Percentiles rank a stretch among this genome's conserved stretches.
Conservation (phyloP, 306 rosid genomes). For the Clitoria ternatea region DNA sequence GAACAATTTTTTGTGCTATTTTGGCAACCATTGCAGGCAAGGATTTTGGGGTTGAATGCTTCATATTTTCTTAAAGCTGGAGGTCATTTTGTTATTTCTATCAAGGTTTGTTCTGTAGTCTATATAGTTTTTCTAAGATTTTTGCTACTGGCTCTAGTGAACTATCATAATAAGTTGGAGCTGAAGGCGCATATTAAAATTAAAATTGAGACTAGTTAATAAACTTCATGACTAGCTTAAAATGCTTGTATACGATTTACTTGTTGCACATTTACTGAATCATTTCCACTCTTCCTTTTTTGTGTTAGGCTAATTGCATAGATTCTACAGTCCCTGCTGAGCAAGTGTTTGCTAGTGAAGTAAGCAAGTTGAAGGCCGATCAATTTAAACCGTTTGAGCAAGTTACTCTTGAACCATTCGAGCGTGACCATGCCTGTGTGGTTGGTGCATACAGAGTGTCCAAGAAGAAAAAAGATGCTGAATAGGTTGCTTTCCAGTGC, state of each 20-base stretch:
- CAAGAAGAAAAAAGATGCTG: slow-evolving; percentile 54
- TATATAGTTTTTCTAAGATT: neutral
- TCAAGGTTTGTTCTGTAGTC: slow-evolving; percentile 51
- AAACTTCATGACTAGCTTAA: too few relatives aligned
- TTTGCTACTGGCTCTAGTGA: neutral
- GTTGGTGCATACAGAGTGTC: slow-evolving; percentile 70
- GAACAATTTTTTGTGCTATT: neutral
- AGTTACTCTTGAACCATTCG: slow-evolving; percentile 88
- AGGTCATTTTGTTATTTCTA: slow-evolving; percentile 90
- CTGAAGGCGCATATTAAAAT: too few relatives aligned
- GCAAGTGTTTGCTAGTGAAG: slow-evolving; percentile 71
- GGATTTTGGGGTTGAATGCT: slow-evolving; percentile 88
- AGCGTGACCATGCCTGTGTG: slow-evolving; percentile 94
- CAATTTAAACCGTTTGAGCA: slow-evolving; percentile 74
- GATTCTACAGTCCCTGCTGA: slow-evolving; percentile 81
- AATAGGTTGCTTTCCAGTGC: neutral
- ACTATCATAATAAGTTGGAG: neutral
- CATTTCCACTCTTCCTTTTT: neutral
- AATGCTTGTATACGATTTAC: too few relatives aligned
- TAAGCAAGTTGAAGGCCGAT: slow-evolving; percentile 75
- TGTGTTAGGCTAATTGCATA: slow-evolving; percentile 83
- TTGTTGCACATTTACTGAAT: neutral
- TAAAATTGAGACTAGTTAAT: too few relatives aligned
- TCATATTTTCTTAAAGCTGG: slow-evolving; percentile 83
- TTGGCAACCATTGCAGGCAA: slow-evolving; percentile 57